Conservation (phyloP, 2,329 filamentous ascomycete genomes). For the Aspergillus calidoustus region DNA sequence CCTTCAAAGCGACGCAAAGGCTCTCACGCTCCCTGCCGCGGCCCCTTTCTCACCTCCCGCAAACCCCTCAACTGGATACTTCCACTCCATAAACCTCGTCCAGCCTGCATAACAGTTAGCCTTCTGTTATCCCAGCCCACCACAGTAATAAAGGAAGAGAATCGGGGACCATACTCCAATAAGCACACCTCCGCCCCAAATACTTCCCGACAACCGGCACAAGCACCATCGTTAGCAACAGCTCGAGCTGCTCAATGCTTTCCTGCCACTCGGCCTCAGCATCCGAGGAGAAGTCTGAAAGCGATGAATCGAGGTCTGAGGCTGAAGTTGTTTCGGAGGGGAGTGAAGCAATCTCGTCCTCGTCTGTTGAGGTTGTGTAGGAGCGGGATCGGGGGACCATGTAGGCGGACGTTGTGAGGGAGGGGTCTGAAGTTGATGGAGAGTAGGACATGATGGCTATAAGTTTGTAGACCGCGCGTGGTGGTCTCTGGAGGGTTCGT, state of each 20-base stretch:
- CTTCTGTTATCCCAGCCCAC: constrained; percentile 9
- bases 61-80: constrained; percentile 78
- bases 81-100: constrained; percentile 94
- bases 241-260: constrained; percentile 88
- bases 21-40: constrained; percentile 64
- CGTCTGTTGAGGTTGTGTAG: constrained; percentile 36
- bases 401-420: constrained; percentile 45
- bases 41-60: constrained; percentile 61
- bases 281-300: constrained; percentile 65
- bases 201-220: constrained; percentile 95
- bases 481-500: not conserved
- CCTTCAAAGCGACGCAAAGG: constrained; percentile 46
- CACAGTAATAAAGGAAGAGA: constrained; percentile 13
- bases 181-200: constrained; percentile 90
- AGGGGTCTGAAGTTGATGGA: constrained; percentile 35
- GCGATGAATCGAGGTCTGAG: constrained; percentile 44
- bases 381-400: constrained; percentile 41
- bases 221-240: constrained; percentile 90
- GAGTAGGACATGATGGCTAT: constrained; percentile 35
- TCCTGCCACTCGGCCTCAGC: constrained; percentile 95
- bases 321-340: constrained; percentile 45
- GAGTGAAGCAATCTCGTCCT: constrained; percentile 50
- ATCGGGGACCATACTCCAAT: constrained; percentile 72
- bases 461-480: constrained; percentile 14
- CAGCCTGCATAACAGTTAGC: constrained; percentile 64